Conservation (phyloP, 2,329 filamentous ascomycete species). For the Alternaria burnsii region DNA sequence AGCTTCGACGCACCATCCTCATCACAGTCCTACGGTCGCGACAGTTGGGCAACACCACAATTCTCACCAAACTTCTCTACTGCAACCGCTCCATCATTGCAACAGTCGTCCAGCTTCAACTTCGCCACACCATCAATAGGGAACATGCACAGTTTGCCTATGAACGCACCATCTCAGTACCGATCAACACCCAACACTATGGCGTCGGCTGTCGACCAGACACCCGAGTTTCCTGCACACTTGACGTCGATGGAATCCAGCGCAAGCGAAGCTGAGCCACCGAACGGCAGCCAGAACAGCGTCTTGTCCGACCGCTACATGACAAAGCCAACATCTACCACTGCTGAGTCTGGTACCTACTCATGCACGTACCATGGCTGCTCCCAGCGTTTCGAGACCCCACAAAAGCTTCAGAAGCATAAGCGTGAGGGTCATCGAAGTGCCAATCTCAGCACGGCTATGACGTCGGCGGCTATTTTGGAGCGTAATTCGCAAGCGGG, state of each 20-base stretch:
- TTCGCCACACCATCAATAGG: slow-evolving; percentile 56
- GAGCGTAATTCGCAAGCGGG: slow-evolving; percentile 86
- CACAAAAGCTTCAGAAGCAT: slow-evolving; percentile 88
- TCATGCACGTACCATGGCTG: slow-evolving; percentile 97
- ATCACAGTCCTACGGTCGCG: slow-evolving; percentile 43
- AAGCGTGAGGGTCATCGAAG: slow-evolving; percentile 89
- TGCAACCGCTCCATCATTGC: slow-evolving; percentile 40
- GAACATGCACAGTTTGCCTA: slow-evolving; percentile 44
- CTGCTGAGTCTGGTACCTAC: slow-evolving; percentile 86
- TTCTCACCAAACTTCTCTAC: slow-evolving; percentile 46
- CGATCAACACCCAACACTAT: slow-evolving; percentile 42
- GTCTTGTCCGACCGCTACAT: slow-evolving; percentile 37
- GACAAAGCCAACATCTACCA: slow-evolving; percentile 68
- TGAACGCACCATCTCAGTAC: slow-evolving; percentile 48
- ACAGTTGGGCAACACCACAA: slow-evolving; percentile 48
- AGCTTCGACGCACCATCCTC: slow-evolving; percentile 49
- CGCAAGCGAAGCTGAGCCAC: slow-evolving; percentile 61
- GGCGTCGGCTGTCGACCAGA: slow-evolving; percentile 50
- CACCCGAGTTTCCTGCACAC: slow-evolving; percentile 66
- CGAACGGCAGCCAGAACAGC: slow-evolving; percentile 54
- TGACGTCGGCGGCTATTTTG: slow-evolving; percentile 64
- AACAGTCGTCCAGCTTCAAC: slow-evolving; percentile 52
- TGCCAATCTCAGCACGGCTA: slow-evolving; percentile 51
- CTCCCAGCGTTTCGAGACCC: slow-evolving; percentile 85
- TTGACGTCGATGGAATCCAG: slow-evolving; percentile 70